Conservation (phyloP, 2,329 filamentous ascomycete species). For the Diplodia scrobiculata region DNA sequence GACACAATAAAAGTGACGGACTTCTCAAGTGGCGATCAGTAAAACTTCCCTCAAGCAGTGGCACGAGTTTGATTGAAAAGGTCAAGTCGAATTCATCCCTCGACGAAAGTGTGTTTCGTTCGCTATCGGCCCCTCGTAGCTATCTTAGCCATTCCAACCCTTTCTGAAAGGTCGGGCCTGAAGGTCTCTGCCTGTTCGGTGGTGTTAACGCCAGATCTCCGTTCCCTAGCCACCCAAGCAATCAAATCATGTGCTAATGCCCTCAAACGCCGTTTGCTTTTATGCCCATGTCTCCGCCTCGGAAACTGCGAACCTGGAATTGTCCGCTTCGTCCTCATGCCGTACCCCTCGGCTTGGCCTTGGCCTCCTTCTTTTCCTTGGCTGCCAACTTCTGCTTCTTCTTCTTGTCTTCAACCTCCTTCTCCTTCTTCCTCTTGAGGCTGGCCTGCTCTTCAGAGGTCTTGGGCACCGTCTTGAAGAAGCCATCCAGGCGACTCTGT, state of each 20-base stretch:
- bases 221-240: slow-evolving; percentile 7
- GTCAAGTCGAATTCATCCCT: too few species aligned
- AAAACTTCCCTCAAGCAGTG: too few species aligned
- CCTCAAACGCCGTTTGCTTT: slow-evolving; percentile 4
- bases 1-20: too few species aligned
- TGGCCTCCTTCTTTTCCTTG: slow-evolving; percentile 90
- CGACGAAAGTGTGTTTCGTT: neutral
- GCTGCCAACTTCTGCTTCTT: slow-evolving; percentile 94
- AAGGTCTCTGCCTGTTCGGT: neutral
- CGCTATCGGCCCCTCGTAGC: neutral
- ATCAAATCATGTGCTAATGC: neutral
- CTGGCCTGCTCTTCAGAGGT: slow-evolving; percentile 80
- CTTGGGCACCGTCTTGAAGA: slow-evolving; percentile 92
- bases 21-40: too few species aligned
- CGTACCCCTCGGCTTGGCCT: slow-evolving; percentile 77
- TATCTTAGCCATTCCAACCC: neutral
- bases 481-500: slow-evolving; percentile 88
- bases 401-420: slow-evolving; percentile 87
- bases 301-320: neutral
- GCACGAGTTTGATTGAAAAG: too few species aligned
- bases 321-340: slow-evolving; percentile 38
- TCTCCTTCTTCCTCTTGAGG: slow-evolving; percentile 90
- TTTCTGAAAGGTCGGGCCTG: neutral
- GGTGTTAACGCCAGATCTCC: slow-evolving; percentile 6
- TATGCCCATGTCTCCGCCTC: neutral